Base-by-base conservation (phyloP, 2,329 filamentous ascomycete species). In the Cadophora gregata region DNA sequence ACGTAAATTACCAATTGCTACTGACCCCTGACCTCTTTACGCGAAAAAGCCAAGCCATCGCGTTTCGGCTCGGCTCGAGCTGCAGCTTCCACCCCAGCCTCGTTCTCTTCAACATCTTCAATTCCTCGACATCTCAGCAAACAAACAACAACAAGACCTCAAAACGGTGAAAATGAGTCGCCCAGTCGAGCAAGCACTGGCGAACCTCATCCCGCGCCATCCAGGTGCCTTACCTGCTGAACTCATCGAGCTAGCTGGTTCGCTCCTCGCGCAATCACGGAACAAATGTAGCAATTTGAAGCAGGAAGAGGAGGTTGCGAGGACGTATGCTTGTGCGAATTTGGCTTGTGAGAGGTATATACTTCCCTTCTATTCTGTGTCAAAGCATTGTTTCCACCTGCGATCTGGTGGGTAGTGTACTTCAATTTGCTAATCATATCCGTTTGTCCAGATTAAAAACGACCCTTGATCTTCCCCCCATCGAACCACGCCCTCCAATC, bases 261-360 rank as follows among this genome's bases (percentile, higher is more conserved):
- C 90, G 9, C 82, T 97, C 7, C 86, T 96, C 53, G 89, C 92
- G 1, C 93, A 96, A 78, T 96, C 93, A 14, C 88, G 92, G 38
- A 88, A 89, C 75, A 89, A 88, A 74, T 93, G 92, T 59, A 89
- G 88, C 75, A 90, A 86, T 19, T 83, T 97, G 62, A 96, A 93
- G 77, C 85, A 89, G 3, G 93, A 96, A 64, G 93, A 97, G 78
- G 94, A 97, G 78, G 88, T 96, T 70, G 93, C 90, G n/a, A 86
- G 94, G 24, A 85, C 87, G 4, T 96, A 96, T 78, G 91, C 90
- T 4, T 97, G 93, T 77, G 91, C 92, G 16, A 90, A 97, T 79
- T 86, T 99, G 67, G 96, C 96, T 24, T 98, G 94, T 76, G 93
- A 95, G 73, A 87, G 92, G 91, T 92, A 80, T 53, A 73, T 59